Evolutionary conservation across 2,329 filamentous ascomycete genomes (phyloP).

Genomic region (Ophiobolus disseminans): DNA sequence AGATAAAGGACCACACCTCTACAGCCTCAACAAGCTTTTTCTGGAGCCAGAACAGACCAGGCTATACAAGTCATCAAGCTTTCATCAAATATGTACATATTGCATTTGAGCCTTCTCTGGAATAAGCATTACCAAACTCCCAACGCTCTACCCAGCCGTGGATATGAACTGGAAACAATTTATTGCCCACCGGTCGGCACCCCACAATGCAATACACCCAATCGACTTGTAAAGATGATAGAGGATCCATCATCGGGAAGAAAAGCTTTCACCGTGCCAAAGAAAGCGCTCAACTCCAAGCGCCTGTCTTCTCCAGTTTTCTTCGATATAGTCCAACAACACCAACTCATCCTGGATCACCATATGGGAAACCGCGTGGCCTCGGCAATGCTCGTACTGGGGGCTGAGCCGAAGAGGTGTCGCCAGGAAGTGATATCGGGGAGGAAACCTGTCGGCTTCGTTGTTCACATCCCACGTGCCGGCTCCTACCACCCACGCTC

Average conservation of each 20-base stretch:
- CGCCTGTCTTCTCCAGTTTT: slow-evolving; percentile 1
- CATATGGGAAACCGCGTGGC: slow-evolving; percentile 29
- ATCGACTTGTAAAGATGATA: not conserved
- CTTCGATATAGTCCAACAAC: slow-evolving; percentile 9
- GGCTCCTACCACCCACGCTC: not conserved
- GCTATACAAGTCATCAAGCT: not conserved
- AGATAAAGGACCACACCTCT: not conserved
- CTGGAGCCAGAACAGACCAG: not conserved
- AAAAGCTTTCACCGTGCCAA: not conserved
- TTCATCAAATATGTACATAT: not conserved
- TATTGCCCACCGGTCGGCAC: not conserved
- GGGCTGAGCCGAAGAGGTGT: slow-evolving; percentile 39
- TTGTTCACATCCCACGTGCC: not conserved
- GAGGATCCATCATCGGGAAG: not conserved
- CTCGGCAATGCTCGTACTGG: slow-evolving; percentile 39
- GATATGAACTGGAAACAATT: not conserved
- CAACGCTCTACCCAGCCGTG: not conserved
- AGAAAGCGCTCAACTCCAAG: not conserved
- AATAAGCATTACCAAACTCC: not conserved
- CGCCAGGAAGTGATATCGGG: slow-evolving; percentile 31
- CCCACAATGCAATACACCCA: not conserved
- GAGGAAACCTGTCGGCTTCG: slow-evolving; percentile 3
- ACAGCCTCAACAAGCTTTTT: not conserved
- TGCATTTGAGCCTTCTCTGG: not conserved
- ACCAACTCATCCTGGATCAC: slow-evolving; percentile 23